Evolutionary conservation across 192 early-diverging fungal species (phyloP).

Genomic region (Gorgonomyces haynaldii): DNA sequence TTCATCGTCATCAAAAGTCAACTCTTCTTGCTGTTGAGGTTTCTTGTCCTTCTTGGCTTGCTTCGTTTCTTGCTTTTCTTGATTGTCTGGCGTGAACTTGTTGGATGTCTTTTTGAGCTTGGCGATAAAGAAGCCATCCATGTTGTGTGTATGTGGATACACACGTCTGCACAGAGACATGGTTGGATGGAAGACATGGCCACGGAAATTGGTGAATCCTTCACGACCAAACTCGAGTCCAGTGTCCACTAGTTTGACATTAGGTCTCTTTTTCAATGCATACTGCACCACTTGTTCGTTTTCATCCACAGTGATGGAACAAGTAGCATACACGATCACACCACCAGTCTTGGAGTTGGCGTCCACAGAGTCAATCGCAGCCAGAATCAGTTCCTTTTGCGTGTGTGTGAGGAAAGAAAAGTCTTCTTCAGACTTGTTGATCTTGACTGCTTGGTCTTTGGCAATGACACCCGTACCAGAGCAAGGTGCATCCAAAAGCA

Average conservation of each 20-base stretch:
- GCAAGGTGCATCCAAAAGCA: conserved; percentile 97
- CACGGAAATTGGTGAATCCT: conserved; percentile 81
- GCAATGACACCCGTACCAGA: conserved; percentile 97
- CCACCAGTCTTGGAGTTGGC: conserved; percentile 88
- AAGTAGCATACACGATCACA: conserved; percentile 96
- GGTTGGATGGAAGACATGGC: conserved; percentile 75
- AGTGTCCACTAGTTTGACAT: conserved; percentile 81
- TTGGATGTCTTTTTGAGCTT: conserved; percentile 94
- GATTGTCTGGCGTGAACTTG: conserved; percentile 45
- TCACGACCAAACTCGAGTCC: conserved; percentile 90
- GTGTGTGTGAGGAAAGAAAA: conserved; percentile 84
- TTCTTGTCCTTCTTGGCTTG: conserved; percentile 17
- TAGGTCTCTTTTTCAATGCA: conserved; percentile 85
- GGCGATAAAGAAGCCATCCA: conserved; percentile 99
- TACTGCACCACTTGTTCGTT: conserved; percentile 96
- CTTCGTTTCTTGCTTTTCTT: conserved; percentile 23
- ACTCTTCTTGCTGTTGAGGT: conserved; percentile 17
- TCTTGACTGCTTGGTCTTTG: conserved; percentile 91
- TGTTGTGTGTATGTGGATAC: conserved; percentile 97
- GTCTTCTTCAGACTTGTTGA: conserved; percentile 86
- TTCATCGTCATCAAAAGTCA: conserved; percentile 50
- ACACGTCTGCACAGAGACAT: conserved; percentile 74
- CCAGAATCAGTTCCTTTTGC: conserved; percentile 91
- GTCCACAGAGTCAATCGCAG: conserved; percentile 94
- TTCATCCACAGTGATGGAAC: conserved; percentile 95